A percentile compares a stretch with the other conserved stretches of the same genome.
These are phyloP conservation scores for Penicillium tannophilum DNA, from an alignment of 495 filamentous ascomycete genomes.

Conservation along the genomic window DNA sequence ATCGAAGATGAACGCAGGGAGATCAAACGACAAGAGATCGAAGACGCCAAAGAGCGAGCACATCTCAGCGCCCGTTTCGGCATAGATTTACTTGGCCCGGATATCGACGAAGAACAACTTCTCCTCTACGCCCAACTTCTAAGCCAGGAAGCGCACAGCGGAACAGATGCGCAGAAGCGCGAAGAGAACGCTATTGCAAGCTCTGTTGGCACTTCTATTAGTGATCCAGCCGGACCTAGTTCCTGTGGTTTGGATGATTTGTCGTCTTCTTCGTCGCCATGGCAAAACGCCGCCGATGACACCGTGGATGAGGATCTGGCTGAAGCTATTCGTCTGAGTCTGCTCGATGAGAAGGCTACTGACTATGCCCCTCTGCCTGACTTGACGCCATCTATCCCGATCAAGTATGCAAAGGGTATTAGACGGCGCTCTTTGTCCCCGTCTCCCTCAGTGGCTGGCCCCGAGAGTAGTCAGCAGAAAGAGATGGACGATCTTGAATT, in stretches of 20 bases:
- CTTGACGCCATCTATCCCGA: slow-evolving; percentile 48
- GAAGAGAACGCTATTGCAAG: slow-evolving; percentile 50
- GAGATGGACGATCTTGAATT: slow-evolving; percentile 80
- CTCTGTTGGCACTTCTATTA: slow-evolving; percentile 48
- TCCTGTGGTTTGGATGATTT: slow-evolving; percentile 52
- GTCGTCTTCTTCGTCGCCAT: slow-evolving; percentile 43
- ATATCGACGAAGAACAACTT: slow-evolving; percentile 82
- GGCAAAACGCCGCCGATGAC: slow-evolving; percentile 50
- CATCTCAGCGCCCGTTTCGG: slow-evolving; percentile 78
- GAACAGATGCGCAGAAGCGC: slow-evolving; percentile 58
- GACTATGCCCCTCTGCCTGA: slow-evolving; percentile 17
- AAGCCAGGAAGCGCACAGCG: slow-evolving; percentile 73
- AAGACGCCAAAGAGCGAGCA: slow-evolving; percentile 60
- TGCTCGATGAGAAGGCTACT: slow-evolving; percentile 53
- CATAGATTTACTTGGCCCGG: slow-evolving; percentile 70
- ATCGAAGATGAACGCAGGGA: slow-evolving; percentile 83
- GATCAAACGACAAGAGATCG: slow-evolving; percentile 71
- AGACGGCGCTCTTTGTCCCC: slow-evolving; percentile 9
- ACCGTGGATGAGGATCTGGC: slow-evolving; percentile 75
- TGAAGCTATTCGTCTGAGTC: slow-evolving; percentile 76
- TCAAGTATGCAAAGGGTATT: slow-evolving; percentile 52
- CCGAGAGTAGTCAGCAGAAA: slow-evolving; percentile 42
- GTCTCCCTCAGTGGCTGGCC: slow-evolving; percentile 25
- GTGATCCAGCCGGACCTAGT: slow-evolving; percentile 47
- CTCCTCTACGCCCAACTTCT: slow-evolving; percentile 86